phyloP scores from a whole-genome alignment of 495 filamentous ascomycete genomes.

The Hypoxylon fragiforme region DNA sequence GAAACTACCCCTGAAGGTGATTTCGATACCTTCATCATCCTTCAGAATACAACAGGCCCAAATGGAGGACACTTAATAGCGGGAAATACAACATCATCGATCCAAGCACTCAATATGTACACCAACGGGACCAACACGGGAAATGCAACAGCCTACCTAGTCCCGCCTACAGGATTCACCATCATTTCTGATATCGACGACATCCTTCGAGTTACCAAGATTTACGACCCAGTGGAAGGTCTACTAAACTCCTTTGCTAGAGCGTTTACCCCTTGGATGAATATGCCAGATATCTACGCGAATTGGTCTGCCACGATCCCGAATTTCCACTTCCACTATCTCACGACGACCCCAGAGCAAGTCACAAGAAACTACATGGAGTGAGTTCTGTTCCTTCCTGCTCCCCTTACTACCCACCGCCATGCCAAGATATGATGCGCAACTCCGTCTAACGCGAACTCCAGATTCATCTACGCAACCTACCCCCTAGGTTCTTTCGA shows the following conservation, averaged over 20 bases:
- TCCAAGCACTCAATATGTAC: slow-evolving; percentile 69
- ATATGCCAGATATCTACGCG: slow-evolving; percentile 76
- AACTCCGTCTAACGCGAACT: neutral
- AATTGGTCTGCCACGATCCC: slow-evolving; percentile 65
- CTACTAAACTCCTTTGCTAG: slow-evolving; percentile 77
- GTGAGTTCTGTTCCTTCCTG: slow-evolving; percentile 11
- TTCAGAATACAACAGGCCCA: slow-evolving; percentile 54
- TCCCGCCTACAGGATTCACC: slow-evolving; percentile 67
- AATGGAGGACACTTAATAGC: slow-evolving; percentile 51
- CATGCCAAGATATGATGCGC: neutral
- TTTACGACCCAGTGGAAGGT: slow-evolving; percentile 73
- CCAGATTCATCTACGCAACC: slow-evolving; percentile 67
- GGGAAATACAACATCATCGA: slow-evolving; percentile 62
- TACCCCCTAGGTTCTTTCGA: slow-evolving; percentile 76
- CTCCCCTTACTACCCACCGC: too few species aligned
- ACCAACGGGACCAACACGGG: slow-evolving; percentile 63
- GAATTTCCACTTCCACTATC: slow-evolving; percentile 77
- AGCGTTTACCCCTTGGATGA: slow-evolving; percentile 69
- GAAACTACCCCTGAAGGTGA: slow-evolving; percentile 67
- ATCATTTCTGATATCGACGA: slow-evolving; percentile 79
- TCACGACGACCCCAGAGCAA: slow-evolving; percentile 83
- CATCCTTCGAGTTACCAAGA: slow-evolving; percentile 80
- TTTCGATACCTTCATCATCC: slow-evolving; percentile 66
- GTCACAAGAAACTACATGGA: slow-evolving; percentile 77
- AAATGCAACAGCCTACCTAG: slow-evolving; percentile 76